Conservation (phyloP, 257 asterid genomes). For the Solanum pennellii region DNA sequence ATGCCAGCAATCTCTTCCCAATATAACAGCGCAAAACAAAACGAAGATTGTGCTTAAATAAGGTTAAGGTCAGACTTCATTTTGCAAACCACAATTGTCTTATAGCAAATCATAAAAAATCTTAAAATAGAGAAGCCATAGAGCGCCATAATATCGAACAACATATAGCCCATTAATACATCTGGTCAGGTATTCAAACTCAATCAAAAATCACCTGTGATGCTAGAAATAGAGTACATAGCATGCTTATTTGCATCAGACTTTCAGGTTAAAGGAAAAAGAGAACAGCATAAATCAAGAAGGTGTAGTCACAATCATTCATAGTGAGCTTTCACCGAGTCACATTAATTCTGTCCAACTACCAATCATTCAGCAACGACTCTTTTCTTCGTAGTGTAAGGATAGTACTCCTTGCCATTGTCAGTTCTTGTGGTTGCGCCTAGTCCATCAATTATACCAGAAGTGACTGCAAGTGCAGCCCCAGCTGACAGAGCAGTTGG, state of each 20-base stretch:
- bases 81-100: not conserved
- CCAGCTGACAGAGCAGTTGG: conserved; percentile 72
- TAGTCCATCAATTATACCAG: conserved; percentile 55
- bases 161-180: not conserved
- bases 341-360: not conserved
- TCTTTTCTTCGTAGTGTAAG: conserved; percentile 70
- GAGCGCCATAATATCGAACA: not conserved
- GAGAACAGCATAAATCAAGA: not conserved
- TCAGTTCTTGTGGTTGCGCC: conserved; percentile 68
- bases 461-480: conserved; percentile 69
- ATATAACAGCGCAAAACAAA: not conserved
- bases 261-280: not conserved
- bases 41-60: not conserved
- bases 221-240: not conserved
- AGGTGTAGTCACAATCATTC: not conserved
- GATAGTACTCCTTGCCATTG: conserved; percentile 72
- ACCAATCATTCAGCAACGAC: conserved; percentile 26
- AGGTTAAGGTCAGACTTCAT: not conserved
- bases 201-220: not conserved
- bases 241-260: conserved; percentile 1
- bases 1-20: not conserved
- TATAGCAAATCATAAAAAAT: not conserved
- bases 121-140: not conserved
- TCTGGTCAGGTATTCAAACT: not conserved
- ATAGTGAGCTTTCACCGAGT: not conserved